phyloP scores from a whole-genome alignment of 805 yeast genomes.

The Clavispora asparagi region DNA sequence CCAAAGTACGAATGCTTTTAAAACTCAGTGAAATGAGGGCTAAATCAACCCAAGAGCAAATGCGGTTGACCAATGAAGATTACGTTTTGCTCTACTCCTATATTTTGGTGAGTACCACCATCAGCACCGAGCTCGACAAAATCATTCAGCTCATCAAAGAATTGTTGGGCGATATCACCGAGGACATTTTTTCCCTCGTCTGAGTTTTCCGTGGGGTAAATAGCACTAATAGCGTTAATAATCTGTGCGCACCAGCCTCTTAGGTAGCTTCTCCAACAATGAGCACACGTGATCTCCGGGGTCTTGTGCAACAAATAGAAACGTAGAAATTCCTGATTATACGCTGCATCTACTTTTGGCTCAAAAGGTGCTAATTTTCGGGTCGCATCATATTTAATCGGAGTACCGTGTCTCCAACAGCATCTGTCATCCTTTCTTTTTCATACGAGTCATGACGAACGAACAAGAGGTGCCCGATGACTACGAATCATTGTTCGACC shows the following conservation, averaged over 20 bases:
- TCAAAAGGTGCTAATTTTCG: neutral
- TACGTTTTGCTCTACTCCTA: constrained; percentile 74
- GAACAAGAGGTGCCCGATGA: constrained; percentile 17
- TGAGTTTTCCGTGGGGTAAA: neutral
- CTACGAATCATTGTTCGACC: constrained; percentile 28
- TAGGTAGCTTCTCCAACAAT: neutral
- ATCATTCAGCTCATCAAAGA: constrained; percentile 52
- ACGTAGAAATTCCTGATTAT: constrained; percentile 1
- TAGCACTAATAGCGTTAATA: neutral
- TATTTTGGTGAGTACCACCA: constrained; percentile 62
- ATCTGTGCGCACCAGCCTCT: no score
- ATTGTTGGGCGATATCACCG: constrained; percentile 61
- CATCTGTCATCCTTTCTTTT: neutral
- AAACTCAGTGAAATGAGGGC: constrained; percentile 58
- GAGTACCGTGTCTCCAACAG: neutral
- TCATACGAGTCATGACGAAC: neutral
- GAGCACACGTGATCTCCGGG: constrained; percentile 4
- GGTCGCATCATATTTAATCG: neutral
- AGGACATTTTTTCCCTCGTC: constrained; percentile 51
- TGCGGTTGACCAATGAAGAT: constrained; percentile 55
- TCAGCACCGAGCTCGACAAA: constrained; percentile 58
- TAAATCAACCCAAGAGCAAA: constrained; percentile 14
- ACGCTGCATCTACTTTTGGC: neutral
- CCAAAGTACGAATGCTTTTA: constrained; percentile 62
- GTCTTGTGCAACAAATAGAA: constrained; percentile 2